Conservation (phyloP, 2,329 filamentous ascomycete genomes). For the Cytospora schulzeri region DNA sequence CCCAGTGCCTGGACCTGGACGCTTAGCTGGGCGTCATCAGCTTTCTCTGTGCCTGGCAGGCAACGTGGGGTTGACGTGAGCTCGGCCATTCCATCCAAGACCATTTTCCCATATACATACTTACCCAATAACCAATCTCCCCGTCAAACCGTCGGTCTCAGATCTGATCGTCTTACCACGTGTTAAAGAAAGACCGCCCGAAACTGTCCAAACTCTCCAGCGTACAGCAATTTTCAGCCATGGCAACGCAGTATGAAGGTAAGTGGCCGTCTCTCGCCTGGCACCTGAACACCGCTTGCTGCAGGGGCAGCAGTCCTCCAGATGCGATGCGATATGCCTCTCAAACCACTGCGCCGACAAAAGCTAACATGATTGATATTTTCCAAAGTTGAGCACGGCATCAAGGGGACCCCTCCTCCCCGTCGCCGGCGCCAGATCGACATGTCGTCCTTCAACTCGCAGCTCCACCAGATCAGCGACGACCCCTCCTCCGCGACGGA, state of each 20-base stretch:
- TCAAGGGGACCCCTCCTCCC: slow-evolving; percentile 47
- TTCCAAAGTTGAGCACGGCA: slow-evolving; percentile 63
- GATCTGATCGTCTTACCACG: neutral
- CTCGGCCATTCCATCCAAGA: neutral
- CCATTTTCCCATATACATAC: too few species aligned
- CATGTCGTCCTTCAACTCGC: slow-evolving; percentile 65
- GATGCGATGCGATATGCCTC: neutral
- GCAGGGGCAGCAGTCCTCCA: slow-evolving; percentile 19
- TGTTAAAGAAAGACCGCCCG: neutral
- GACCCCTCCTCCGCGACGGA: slow-evolving; percentile 35
- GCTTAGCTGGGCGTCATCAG: slow-evolving; percentile 1
- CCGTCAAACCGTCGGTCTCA: neutral
- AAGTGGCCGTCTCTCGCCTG: slow-evolving; percentile 19
- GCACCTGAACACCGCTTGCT: neutral
- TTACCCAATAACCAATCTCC: too few species aligned
- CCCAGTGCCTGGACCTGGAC: too few species aligned
- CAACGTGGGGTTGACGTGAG: neutral
- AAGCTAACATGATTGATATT: neutral
- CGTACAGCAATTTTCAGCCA: slow-evolving; percentile 33
- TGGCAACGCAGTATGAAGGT: slow-evolving; percentile 63
- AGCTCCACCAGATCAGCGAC: slow-evolving; percentile 53
- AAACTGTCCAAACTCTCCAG: too few species aligned
- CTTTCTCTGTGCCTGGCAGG: neutral
- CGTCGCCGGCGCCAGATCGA: slow-evolving; percentile 57
- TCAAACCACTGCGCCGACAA: slow-evolving; percentile 9